Base-by-base conservation (phyloP, 2,329 filamentous ascomycete genomes). In the Xylariales sp. region DNA sequence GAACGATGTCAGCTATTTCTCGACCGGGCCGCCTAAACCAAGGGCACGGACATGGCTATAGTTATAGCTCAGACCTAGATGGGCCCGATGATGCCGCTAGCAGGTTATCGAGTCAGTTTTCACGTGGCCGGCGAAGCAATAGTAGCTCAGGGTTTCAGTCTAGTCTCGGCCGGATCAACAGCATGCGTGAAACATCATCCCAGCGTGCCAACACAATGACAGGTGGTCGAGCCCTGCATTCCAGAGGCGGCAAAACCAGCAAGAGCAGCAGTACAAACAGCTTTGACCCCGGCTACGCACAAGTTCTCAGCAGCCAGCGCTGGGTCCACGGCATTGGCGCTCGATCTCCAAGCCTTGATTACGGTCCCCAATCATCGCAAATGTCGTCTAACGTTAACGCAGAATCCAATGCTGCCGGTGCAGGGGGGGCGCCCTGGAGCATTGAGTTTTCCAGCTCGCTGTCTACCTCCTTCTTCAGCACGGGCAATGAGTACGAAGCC, bases 271-370 rank as follows among this genome's bases (percentile, higher is more conserved):
- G 72, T 54, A 74, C 74, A 32, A 79, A 75, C 47, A 85, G 82
- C 62, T 70, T 84, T 51, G 81, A 85, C 50, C 69, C 19, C 20
- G 79, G 78, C 32, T 79, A 81, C 50, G 67, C 68, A 17, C 74
- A 79, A 42, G 67, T 75, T 14, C 55, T 76, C 44, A 70, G 73
- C 44, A 77, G 68, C 48, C 78, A 81, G 54, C 74, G 77, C 45
- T 72, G 77, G 66, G 71, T 69, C 31, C 70, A 78, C 45, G 66
- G 66, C 18, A 65, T 69, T 40, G 63, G 65, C 32, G 59, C 66
- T 51, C 71, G 82, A 40, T 85, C 86, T 23, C 83, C 86, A 19
- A 90, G 85, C 60, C 80, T 89, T 54, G 88, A 95, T 57, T 75
- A 81, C 42, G 74, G 73, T 36, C 78, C 77, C 20, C 59, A 61